A percentile compares a stretch with the other conserved stretches of the same genome.
Conservation (phyloP, 23 red algal genomes). For the Gracilaria domingensis region DNA sequence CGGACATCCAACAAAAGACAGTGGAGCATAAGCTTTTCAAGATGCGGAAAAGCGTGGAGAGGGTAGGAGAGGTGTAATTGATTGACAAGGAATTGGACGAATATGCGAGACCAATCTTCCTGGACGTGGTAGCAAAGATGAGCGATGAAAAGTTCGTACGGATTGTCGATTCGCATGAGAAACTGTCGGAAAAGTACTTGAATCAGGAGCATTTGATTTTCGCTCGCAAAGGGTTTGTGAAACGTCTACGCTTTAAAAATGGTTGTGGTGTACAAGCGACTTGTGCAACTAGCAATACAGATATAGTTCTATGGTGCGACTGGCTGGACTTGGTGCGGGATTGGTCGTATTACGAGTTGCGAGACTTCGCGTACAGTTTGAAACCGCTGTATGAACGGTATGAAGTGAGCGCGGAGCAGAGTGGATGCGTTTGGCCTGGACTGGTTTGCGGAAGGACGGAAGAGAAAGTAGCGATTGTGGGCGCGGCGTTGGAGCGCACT, state of each 20-base stretch:
- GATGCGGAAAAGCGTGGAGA: too few species aligned
- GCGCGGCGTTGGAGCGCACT: neutral
- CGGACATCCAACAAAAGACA: neutral
- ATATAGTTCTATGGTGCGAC: neutral
- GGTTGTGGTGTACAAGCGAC: neutral
- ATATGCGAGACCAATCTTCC: neutral
- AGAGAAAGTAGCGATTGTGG: neutral
- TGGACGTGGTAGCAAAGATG: neutral
- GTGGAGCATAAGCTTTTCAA: slow-evolving; percentile 16
- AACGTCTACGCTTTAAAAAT: neutral
- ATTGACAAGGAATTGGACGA: neutral
- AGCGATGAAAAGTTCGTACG: neutral
- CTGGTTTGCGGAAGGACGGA: neutral
- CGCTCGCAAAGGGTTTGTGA: neutral
- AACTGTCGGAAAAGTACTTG: neutral
- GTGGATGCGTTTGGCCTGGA: neutral
- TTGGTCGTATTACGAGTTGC: neutral
- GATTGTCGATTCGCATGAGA: neutral
- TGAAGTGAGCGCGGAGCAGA: neutral
- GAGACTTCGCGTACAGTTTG: slow-evolving; percentile 14
- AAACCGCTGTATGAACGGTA: slow-evolving; percentile 3
- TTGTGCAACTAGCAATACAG: neutral
- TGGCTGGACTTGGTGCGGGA: neutral
- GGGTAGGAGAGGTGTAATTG: neutral
- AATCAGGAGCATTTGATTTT: neutral